Evolutionary conservation across 1,284 basidiomycete genomes (phyloP).

Genomic region (Heterobasidion occidentale): DNA sequence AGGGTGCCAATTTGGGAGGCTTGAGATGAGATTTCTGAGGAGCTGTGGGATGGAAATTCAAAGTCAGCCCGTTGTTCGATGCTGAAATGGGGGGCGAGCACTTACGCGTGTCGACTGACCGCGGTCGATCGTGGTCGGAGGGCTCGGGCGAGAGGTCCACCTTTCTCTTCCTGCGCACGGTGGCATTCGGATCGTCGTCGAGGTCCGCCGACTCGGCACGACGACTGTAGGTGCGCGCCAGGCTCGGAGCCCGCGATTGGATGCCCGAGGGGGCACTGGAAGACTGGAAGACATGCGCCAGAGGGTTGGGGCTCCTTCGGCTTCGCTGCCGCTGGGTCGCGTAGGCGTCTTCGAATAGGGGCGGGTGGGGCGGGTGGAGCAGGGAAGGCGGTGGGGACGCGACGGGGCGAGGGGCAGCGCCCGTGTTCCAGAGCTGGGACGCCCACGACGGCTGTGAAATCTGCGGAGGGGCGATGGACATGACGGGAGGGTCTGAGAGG

Average conservation of each 20-base stretch:
- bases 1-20: slow-evolving; percentile 89
- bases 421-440: slow-evolving; percentile 49
- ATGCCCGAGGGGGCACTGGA: slow-evolving; percentile 56
- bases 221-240: slow-evolving; percentile 51
- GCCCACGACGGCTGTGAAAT: slow-evolving; percentile 51
- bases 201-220: slow-evolving; percentile 57
- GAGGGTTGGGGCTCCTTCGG: slow-evolving; percentile 3
- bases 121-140: slow-evolving; percentile 21
- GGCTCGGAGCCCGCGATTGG: slow-evolving; percentile 33
- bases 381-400: slow-evolving; percentile 18
- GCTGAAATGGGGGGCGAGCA: slow-evolving; percentile 8
- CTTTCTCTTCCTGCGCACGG: slow-evolving; percentile 58
- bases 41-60: slow-evolving; percentile 10
- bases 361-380: slow-evolving; percentile 9
- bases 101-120: slow-evolving; percentile 18
- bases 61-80: slow-evolving; percentile 9
- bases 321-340: slow-evolving; percentile 15
- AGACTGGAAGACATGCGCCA: slow-evolving; percentile 34
- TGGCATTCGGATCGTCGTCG: slow-evolving; percentile 61
- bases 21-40: slow-evolving; percentile 53
- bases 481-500: slow-evolving; percentile 20
- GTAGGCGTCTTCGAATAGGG: slow-evolving; percentile 10
- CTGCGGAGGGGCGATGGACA: slow-evolving; percentile 51
- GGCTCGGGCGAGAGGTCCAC: slow-evolving; percentile 35
- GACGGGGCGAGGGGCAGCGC: slow-evolving; percentile 18